These are phyloP conservation scores for Ophiocordyceps camponoti-floridani DNA, from an alignment of 2,329 filamentous ascomycete species.

Conservation along the genomic window DNA sequence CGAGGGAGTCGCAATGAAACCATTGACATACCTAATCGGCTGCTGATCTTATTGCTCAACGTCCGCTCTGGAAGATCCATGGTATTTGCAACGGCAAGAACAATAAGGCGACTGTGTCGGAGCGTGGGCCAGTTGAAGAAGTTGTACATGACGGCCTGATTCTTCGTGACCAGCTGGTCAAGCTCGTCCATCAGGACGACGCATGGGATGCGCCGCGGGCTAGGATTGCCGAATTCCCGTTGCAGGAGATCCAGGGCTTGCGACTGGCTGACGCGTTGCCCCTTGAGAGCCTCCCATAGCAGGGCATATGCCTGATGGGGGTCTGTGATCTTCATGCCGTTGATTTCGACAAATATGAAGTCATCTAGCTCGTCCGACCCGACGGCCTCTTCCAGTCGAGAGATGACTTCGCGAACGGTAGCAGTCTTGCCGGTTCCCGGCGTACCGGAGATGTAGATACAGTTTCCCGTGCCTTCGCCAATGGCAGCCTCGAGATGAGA, in stretches of 20 bases:
- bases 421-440: constrained; percentile 96
- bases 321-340: constrained; percentile 98
- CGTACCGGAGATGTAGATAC: constrained; percentile 98
- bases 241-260: constrained; percentile 86
- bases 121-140: constrained; percentile 99
- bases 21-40: constrained; percentile 42
- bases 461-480: constrained; percentile 79
- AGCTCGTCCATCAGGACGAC: constrained; percentile 98
- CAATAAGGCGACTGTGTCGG: constrained; percentile 80
- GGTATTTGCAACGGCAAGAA: constrained; percentile 92
- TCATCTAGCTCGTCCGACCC: constrained; percentile 84
- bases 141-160: constrained; percentile 99
- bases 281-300: constrained; percentile 89
- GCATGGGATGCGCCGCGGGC: constrained; percentile 77
- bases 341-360: constrained; percentile 98
- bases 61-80: constrained; percentile 97
- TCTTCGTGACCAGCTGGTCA: constrained; percentile 92
- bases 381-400: constrained; percentile 75
- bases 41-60: constrained; percentile 95
- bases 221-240: constrained; percentile 81
- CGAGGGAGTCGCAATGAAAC: neutral
- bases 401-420: constrained; percentile 87
- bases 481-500: constrained; percentile 89
- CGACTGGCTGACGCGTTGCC: constrained; percentile 77
- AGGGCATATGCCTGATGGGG: constrained; percentile 91